Base-by-base conservation (phyloP, 768 basidiomycete species). In the Amanita muscaria region DNA sequence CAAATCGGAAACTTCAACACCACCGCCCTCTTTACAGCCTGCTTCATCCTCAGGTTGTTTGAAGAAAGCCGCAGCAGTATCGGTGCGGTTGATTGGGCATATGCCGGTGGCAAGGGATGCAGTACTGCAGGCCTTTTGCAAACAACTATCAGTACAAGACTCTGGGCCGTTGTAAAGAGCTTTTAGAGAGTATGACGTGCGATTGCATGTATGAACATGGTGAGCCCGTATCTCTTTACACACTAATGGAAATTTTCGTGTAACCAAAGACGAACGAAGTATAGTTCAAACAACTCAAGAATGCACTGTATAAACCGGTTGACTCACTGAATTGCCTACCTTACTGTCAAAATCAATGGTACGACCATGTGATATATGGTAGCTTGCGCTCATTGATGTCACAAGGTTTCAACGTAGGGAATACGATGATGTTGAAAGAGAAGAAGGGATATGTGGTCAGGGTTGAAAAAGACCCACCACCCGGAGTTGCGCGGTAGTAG, bases 281-380 rank as follows among this genome's bases (percentile, higher is more conserved):
- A 60, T 57, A 89, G 87, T 57, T 64, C 19, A 81, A 85, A 59
- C 70, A 73, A 49, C 71, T 69, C 10, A 69, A 77, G 34, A 64
- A 63, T 42, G 89, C 90, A 94, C 66, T 99, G 96, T 62, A 97
- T 99, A 67, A 99, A 98, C 64, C 75, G 92, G 47, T 77, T 98
- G 49, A 93, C 96, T 19, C 93, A 63, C 89, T 98, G 10, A 96
- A 99, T 64, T 99, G 96, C 64, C 64, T 93, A n/a, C 67, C 65
- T 5, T 71, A 83, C 54, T 99, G 96, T 61, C 84, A 81, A 59
- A 99, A 99, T 59, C 94, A 97, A 65, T 77, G 94, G 94, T 93
- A 56, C 55, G 74, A 62, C 18, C 18, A 42, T 40, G 39, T 48
- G 38, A 46, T 46, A 47, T 34, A 31, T 18, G 36, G 30, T 45